These are phyloP conservation scores for Niebla homalea DNA, from an alignment of 495 filamentous ascomycete species.

Conservation along the genomic window DNA sequence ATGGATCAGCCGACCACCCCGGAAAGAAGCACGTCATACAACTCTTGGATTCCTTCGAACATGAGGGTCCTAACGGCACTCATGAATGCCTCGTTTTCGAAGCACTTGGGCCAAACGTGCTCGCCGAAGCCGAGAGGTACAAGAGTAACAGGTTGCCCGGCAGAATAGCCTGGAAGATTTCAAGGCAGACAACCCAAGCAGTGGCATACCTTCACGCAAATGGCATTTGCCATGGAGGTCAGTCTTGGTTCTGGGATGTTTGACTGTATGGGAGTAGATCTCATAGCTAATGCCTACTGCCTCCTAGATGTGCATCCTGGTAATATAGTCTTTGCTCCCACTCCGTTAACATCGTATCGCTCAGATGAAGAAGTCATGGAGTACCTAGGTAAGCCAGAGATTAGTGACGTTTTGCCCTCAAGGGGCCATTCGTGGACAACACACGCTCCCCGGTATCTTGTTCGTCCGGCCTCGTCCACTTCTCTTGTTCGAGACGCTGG, in stretches of 20 bases:
- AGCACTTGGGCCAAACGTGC: slow-evolving; percentile 30
- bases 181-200: slow-evolving; percentile 29
- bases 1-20: slow-evolving; percentile 11
- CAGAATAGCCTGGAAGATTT: slow-evolving; percentile 29
- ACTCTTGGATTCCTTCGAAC: slow-evolving; percentile 30
- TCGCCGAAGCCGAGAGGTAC: slow-evolving; percentile 2
- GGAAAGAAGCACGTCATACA: slow-evolving; percentile 24
- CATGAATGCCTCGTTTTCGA: slow-evolving; percentile 39
- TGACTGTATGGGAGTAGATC: not conserved
- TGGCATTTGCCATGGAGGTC: slow-evolving; percentile 29
- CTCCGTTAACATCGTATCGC: not conserved
- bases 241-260: not conserved
- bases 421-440: slow-evolving; percentile 2
- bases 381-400: slow-evolving; percentile 4
- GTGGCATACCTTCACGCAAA: slow-evolving; percentile 30
- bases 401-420: not conserved
- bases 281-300: not conserved
- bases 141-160: slow-evolving; percentile 24
- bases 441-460: slow-evolving; percentile 2
- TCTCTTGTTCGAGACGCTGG: not conserved
- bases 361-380: slow-evolving; percentile 1
- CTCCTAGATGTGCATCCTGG: slow-evolving; percentile 31
- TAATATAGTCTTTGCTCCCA: slow-evolving; percentile 30
- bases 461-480: not conserved
- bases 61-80: slow-evolving; percentile 33